Evolutionary conservation across 192 early-diverging fungal genomes (phyloP), one percentile per base, ranked within the genome.

Genomic region (Gamsiella multidivaricata): DNA sequence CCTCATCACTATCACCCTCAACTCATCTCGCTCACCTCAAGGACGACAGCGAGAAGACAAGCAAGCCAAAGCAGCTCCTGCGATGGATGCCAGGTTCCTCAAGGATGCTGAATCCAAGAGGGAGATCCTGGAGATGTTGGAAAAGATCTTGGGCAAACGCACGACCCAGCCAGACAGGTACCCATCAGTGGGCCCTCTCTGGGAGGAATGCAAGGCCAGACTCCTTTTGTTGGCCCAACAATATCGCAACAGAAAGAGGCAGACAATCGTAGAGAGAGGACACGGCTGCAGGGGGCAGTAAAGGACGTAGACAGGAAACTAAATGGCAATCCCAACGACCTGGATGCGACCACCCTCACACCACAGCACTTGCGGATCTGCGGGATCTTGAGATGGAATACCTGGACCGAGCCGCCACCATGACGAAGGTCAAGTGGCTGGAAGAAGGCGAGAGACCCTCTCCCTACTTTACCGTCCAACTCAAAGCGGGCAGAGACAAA

Each of bases 341-440:
- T n/a, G 14, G 34, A 57, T 3, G 22, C 22, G 14, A 39, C 18
- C 4, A 39, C 28, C 4, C 31, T 22, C 32, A 9, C 5, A 3
- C 37, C 5, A 34, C 3, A 11, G 55, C 33, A 20, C 5, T 39
- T 8, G 5, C 18, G 4, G 14, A 39, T 3, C 55, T 57, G 18
- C 3, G 29, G 11, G 5, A 6, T 4, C 5, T 54, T 14, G 55
- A 57, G n/a, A 20, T 6, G 14, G 36, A 39, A 17, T 10, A 57
- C 3, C 55, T 57, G 7, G 55, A 17, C 6, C 36, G 36, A 3
- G 5, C 37, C 9, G 14, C 18, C 18, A 17, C 37, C 34, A 20
- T 57, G 55, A 20, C 36, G 18, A 6, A 20, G 55, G 33, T 57
- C 31, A 39, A 57, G 36, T 57, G 55, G 55, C 9, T 57, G 36